These are phyloP conservation scores for Rubia yunnanensis DNA, from an alignment of 257 asterid genomes.

Conservation along the genomic window DNA sequence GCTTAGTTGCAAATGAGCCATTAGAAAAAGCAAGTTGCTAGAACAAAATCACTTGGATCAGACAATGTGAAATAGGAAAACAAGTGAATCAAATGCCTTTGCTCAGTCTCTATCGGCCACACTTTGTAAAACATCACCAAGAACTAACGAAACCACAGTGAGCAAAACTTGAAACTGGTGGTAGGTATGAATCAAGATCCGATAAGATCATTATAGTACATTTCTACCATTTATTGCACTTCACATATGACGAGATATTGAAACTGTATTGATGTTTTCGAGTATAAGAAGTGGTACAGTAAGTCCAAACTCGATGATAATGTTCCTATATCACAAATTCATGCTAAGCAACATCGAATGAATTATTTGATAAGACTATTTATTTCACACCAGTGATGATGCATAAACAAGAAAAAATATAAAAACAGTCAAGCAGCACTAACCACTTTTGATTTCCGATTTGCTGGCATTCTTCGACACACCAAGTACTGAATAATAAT, in stretches of 20 bases:
- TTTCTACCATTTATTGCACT: neutral
- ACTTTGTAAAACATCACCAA: neutral
- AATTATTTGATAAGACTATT: too few relatives aligned
- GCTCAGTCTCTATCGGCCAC: neutral
- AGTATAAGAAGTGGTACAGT: neutral
- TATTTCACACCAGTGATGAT: too few relatives aligned
- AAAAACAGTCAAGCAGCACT: slow-evolving; percentile 21
- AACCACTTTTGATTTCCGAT: slow-evolving; percentile 88
- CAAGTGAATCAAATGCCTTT: neutral
- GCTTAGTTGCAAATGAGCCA: neutral
- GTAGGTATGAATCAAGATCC: neutral
- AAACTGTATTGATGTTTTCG: neutral
- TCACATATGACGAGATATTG: neutral
- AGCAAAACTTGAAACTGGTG: neutral
- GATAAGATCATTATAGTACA: neutral
- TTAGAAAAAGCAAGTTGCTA: too few relatives aligned
- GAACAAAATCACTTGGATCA: neutral
- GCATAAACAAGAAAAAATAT: too few relatives aligned
- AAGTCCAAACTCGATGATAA: neutral
- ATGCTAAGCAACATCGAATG: too few relatives aligned
- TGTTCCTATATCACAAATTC: too few relatives aligned
- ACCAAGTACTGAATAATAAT: slow-evolving; percentile 85
- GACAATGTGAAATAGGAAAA: neutral
- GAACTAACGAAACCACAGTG: neutral
- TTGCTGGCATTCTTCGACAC: slow-evolving; percentile 83